Conservation (phyloP, 2,329 filamentous ascomycete genomes). For the Dothideomycetidae sp. region DNA sequence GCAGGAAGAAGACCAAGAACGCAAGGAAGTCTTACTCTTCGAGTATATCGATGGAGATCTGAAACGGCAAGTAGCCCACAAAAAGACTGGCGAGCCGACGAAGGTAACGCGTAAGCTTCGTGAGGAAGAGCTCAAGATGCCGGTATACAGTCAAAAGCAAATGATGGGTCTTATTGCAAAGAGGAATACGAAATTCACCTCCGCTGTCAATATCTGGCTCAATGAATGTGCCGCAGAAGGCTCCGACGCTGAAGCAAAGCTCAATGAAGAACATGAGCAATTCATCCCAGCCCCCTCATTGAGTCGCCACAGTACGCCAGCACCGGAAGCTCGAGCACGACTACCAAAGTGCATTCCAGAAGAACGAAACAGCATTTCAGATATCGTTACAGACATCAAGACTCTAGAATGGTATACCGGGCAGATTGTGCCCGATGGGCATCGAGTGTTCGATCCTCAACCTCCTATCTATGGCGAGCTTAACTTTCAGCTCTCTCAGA, state of each 20-base stretch:
- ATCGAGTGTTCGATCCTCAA: slow-evolving; percentile 80
- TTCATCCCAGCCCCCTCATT: slow-evolving; percentile 49
- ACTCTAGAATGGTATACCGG: slow-evolving; percentile 74
- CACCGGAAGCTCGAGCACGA: slow-evolving; percentile 25
- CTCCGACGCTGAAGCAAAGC: slow-evolving; percentile 50
- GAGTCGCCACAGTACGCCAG: slow-evolving; percentile 29
- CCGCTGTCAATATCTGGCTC: slow-evolving; percentile 63
- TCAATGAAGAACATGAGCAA: slow-evolving; percentile 44
- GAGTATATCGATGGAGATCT: slow-evolving; percentile 88
- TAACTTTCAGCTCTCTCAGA: slow-evolving; percentile 73
- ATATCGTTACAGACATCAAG: slow-evolving; percentile 76
- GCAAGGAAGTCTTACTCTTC: slow-evolving; percentile 64
- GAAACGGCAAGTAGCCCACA: slow-evolving; percentile 60
- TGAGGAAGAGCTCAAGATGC: slow-evolving; percentile 77
- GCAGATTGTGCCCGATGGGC: slow-evolving; percentile 86
- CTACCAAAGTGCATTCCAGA: slow-evolving; percentile 61
- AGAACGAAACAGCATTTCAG: slow-evolving; percentile 63
- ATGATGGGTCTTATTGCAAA: slow-evolving; percentile 83
- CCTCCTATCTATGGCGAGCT: slow-evolving; percentile 69
- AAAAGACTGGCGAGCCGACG: slow-evolving; percentile 58
- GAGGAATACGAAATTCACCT: slow-evolving; percentile 68
- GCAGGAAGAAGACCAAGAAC: slow-evolving; percentile 23
- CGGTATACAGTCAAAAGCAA: slow-evolving; percentile 83
- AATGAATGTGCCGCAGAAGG: slow-evolving; percentile 53
- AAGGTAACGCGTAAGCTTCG: slow-evolving; percentile 53